Conservation (phyloP, 1,284 basidiomycete genomes). For the Puccinia coronata region DNA sequence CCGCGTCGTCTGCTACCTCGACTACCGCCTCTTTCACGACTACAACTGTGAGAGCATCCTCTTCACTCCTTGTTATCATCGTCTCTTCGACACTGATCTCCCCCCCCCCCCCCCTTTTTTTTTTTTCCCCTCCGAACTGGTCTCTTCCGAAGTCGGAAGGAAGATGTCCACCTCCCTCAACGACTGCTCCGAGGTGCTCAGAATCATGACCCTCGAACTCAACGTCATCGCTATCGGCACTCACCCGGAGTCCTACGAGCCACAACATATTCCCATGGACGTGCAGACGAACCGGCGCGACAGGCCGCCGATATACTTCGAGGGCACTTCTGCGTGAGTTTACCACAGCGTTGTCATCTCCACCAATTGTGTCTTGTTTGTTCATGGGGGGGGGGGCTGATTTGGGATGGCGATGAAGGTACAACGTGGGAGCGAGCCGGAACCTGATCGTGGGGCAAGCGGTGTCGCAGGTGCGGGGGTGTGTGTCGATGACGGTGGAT, state of each 20-base stretch:
- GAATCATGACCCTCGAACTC: conserved; percentile 42
- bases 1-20: conserved; percentile 27
- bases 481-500: conserved; percentile 33
- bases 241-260: not conserved
- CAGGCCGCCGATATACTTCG: conserved; percentile 33
- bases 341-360: too few relatives aligned
- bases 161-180: not conserved
- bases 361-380: too few relatives aligned
- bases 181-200: conserved; percentile 3
- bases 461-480: conserved; percentile 10
- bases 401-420: not conserved
- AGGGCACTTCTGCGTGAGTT: conserved; percentile 35
- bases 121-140: not conserved
- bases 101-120: not conserved
- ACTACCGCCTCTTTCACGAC: conserved; percentile 27
- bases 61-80: not conserved
- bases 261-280: not conserved
- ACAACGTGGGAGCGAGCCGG: not conserved
- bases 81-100: not conserved
- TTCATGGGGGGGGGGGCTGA: not conserved
- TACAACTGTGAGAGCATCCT: conserved; percentile 30
- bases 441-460: not conserved
- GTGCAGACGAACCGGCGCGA: not conserved
- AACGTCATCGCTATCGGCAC: conserved; percentile 24
- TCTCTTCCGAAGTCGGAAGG: not conserved